phyloP scores from a whole-genome alignment of 2,329 filamentous ascomycete genomes.

The Dendrostoma leiphaemia region DNA sequence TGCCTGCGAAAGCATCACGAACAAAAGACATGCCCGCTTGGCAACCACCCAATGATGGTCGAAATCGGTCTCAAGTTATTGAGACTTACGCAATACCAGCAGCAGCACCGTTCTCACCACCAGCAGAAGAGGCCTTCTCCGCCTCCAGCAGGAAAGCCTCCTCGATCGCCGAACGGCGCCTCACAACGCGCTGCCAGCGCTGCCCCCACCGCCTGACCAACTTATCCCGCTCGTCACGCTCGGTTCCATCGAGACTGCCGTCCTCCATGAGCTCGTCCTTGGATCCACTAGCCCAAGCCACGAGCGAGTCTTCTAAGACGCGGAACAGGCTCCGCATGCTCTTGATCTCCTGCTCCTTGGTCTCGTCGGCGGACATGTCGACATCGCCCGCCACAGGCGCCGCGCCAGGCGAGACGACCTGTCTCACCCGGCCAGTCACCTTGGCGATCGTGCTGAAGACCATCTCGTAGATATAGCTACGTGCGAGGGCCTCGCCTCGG shows the following conservation, averaged over 20 bases:
- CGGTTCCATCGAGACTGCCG: slow-evolving; percentile 26
- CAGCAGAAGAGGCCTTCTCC: slow-evolving; percentile 23
- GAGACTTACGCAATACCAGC: not conserved
- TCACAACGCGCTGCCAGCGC: slow-evolving; percentile 84
- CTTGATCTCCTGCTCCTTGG: slow-evolving; percentile 65
- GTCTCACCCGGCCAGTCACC: slow-evolving; percentile 80
- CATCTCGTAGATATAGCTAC: slow-evolving; percentile 83
- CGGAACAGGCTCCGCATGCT: slow-evolving; percentile 79
- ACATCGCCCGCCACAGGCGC: slow-evolving; percentile 41
- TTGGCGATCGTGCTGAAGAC: slow-evolving; percentile 86
- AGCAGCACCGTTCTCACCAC: not conserved
- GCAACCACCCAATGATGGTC: not conserved
- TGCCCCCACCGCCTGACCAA: slow-evolving; percentile 77
- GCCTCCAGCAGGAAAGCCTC: slow-evolving; percentile 60
- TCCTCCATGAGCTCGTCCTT: slow-evolving; percentile 75
- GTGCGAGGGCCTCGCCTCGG: slow-evolving; percentile 65
- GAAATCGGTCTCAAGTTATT: not conserved
- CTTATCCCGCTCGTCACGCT: slow-evolving; percentile 59
- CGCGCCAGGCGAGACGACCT: slow-evolving; percentile 58
- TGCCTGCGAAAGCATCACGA: no score
- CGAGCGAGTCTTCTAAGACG: slow-evolving; percentile 74
- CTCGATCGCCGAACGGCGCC: slow-evolving; percentile 79
- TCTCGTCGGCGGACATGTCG: slow-evolving; percentile 53
- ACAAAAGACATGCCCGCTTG: no score
- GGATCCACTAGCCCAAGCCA: slow-evolving; percentile 68